Percentiles rank a stretch among this genome's conserved stretches.
Conservation (phyloP, 805 yeast genomes). For the Blastobotrys mokoenaii region DNA sequence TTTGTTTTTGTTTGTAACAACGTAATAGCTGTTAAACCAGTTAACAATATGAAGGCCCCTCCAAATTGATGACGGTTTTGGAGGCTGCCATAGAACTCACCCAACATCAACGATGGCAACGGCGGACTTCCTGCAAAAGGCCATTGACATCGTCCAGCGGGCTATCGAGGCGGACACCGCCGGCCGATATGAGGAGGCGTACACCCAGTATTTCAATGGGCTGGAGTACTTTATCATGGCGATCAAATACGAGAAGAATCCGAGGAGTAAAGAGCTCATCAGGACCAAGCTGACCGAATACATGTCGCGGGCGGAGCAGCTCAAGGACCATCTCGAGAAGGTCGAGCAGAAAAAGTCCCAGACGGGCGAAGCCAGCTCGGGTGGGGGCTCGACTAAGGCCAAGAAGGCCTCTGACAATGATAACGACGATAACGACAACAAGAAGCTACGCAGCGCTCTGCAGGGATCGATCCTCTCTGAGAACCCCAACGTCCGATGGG, state of each 20-base stretch:
- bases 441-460: conserved; percentile 82
- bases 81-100: too few relatives aligned
- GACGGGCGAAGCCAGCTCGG: conserved; percentile 45
- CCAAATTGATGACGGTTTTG: too few relatives aligned
- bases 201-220: conserved; percentile 85
- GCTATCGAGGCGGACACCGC: conserved; percentile 94
- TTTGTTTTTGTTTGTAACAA: too few relatives aligned
- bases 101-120: conserved; percentile 19
- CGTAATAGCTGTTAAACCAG: too few relatives aligned
- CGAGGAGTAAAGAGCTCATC: conserved; percentile 79
- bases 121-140: conserved; percentile 77
- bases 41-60: too few relatives aligned
- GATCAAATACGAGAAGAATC: conserved; percentile 87
- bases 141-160: conserved; percentile 87
- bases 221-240: conserved; percentile 94
- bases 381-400: conserved; percentile 50
- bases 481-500: conserved; percentile 89
- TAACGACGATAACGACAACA: conserved; percentile 72
- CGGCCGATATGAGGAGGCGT: conserved; percentile 87
- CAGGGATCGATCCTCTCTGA: conserved; percentile 88
- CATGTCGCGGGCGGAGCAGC: conserved; percentile 83
- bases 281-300: conserved; percentile 87
- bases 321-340: conserved; percentile 80
- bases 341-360: conserved; percentile 37
- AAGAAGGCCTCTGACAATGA: conserved; percentile 43